Conservation (phyloP, 2,329 filamentous ascomycete species). For the Phyllosticta citribraziliensis region DNA sequence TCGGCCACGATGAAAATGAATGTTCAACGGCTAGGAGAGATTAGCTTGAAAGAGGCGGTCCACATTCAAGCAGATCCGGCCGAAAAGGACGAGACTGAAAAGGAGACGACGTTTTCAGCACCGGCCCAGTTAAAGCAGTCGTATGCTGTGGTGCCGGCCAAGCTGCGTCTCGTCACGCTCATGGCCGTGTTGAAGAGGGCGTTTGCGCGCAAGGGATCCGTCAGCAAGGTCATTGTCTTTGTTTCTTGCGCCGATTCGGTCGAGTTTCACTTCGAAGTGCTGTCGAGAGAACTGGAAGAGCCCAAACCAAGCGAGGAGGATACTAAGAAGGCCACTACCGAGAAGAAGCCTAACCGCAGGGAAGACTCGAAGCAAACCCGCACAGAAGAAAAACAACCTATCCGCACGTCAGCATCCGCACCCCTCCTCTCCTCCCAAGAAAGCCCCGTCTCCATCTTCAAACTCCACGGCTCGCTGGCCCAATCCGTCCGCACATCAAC, state of each 20-base stretch:
- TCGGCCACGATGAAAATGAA: slow-evolving; percentile 98
- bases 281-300: slow-evolving; percentile 36
- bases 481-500: slow-evolving; percentile 84
- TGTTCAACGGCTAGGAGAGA: slow-evolving; percentile 85
- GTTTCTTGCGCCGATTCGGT: slow-evolving; percentile 95
- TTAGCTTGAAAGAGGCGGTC: slow-evolving; percentile 85
- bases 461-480: slow-evolving; percentile 83
- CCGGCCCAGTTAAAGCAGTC: slow-evolving; percentile 91
- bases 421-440: slow-evolving; percentile 57
- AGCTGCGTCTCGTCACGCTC: slow-evolving; percentile 81
- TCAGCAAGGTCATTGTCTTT: slow-evolving; percentile 96
- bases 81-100: slow-evolving; percentile 40
- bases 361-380: slow-evolving; percentile 3
- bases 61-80: slow-evolving; percentile 64
- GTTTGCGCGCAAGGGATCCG: slow-evolving; percentile 77
- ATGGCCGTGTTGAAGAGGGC: slow-evolving; percentile 75
- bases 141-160: slow-evolving; percentile 78
- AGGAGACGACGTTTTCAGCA: slow-evolving; percentile 58
- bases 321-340: neutral
- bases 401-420: slow-evolving; percentile 56
- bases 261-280: slow-evolving; percentile 86
- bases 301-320: neutral
- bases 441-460: slow-evolving; percentile 71
- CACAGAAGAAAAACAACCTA: slow-evolving; percentile 24
- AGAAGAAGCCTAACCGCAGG: slow-evolving; percentile 2